These are phyloP conservation scores for Przewalskia tangutica DNA, from an alignment of 257 asterid species.

Conservation along the genomic window DNA sequence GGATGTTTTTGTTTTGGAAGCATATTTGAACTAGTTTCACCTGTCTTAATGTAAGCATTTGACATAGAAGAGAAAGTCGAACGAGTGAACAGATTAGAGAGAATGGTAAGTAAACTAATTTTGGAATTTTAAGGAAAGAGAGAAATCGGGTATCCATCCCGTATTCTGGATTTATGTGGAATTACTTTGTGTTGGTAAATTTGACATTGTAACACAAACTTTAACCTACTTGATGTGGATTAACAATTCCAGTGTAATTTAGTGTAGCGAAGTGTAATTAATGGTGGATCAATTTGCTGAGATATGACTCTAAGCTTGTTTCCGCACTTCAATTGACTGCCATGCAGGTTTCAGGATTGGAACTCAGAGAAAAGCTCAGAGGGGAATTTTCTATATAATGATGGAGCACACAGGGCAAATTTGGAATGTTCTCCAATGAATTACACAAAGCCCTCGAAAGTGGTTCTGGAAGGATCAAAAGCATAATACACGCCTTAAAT, in stretches of 20 bases:
- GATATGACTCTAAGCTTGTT: not conserved
- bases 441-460: constrained; percentile 38
- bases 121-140: not conserved
- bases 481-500: constrained; percentile 47
- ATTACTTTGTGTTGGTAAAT: not conserved
- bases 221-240: not conserved
- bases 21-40: not conserved
- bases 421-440: constrained; percentile 44
- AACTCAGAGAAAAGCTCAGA: constrained; percentile 47
- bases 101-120: not conserved
- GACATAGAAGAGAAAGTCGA: not conserved
- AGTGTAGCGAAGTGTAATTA: not conserved
- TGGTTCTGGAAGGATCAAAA: constrained; percentile 51
- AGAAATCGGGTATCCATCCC: not conserved
- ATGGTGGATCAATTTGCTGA: not conserved
- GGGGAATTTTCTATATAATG: constrained; percentile 24
- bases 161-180: not conserved
- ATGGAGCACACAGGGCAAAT: constrained; percentile 26
- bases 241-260: not conserved
- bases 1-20: not conserved
- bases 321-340: not conserved
- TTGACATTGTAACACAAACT: not conserved
- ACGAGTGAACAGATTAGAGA: not conserved
- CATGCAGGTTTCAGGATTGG: constrained; percentile 74
- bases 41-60: not conserved